Evolutionary conservation across 805 yeast species (phyloP), one percentile per base, ranked within the genome.

Genomic region (Saturnispora silvae): DNA sequence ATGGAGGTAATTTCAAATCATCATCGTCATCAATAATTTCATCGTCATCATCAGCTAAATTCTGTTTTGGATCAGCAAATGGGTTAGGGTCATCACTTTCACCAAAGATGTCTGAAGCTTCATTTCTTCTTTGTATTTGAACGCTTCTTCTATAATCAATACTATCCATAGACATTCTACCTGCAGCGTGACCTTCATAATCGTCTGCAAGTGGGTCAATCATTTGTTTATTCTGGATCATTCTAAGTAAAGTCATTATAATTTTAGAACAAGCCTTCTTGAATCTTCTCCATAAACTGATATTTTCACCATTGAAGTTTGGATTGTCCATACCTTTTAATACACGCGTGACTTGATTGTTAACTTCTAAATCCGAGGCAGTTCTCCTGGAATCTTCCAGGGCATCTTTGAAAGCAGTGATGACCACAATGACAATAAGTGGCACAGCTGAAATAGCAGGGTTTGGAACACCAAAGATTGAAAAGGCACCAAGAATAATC

Each of bases 381-480:
- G 85, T 77, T 59, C 94, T 68, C 55, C 85, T 65, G 8, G 83
- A 80, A 56, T 82, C 94, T 57, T 82, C 94, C 31, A 82, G 60
- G 1, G 84, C 92, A 59, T 82, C 94, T 49, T 80, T 80, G 41
- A 79, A 63, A 0, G 85, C 87, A 1, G 94, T 82, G 31, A 82
- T 68, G 8, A 64, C 54, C 19, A 82, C 83, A 59, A 82, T 81
- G 31, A 79, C 89, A 56, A 81, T 76, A 53, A 82, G 67, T 2
- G 94, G 94, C 22, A 80, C 89, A 5, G 82, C 77, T 8, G 81
- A 68, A 34, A 82, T 53, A 2, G 75, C 83, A 1, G 94, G 94
- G 41, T 69, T 73, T 3, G 86, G 80, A 22, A 82, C 94, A 53
- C 94, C 94, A 55, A 82, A 82, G 28, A 82, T 77, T 35, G 68